Evolutionary conservation across 2,329 filamentous ascomycete genomes (phyloP), one percentile per base, ranked within the genome.

Genomic region (Seiridium cupressi): DNA sequence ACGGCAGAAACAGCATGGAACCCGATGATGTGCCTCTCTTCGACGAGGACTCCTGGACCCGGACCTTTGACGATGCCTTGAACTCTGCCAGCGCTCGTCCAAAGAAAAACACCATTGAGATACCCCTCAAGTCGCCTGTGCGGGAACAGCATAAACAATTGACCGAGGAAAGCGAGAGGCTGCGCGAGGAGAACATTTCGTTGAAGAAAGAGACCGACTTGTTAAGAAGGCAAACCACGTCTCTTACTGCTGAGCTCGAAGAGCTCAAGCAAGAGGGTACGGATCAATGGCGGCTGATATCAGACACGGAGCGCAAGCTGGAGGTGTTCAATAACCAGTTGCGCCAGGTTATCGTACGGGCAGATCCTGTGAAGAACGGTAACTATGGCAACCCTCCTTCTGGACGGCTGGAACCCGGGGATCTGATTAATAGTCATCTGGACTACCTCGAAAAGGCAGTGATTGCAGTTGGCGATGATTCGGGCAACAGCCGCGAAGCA

Each of bases 21-120:
- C 71, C 79, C 1, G 78, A 78, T 44, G 84, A 85, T 13, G 82
- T 85, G 5, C 77, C 86, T 60, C 84, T 89, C 53, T 93, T 96
- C 67, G 91, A 96, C 68, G 91, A 95, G 64, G 82, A 87, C 60
- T 91, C 87, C 69, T 77, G 92, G 6, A 95, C 93, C 70, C 80
- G 84, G 57, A 83, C 88, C 9, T 83, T 89, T 5, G 90, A 92
- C 65, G 83, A 85, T 61, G 73, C 88, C 26, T 86, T 90, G 63
- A 81, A 78, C 61, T 64, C 69, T 63, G 63, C 61, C 60, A 63
- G 61, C 66, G 69, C 62, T 54, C 66, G 70, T 31, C 68, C 69
- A 38, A 75, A 73, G 55, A 78, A 78, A 60, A 78, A 79, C 56
- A 70, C 76, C 32, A 79, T 86, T n/a, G 82, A 84, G 60, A 86